Base-by-base conservation (phyloP, 1,139 yeast genomes). In the Kazachstania sp. region DNA sequence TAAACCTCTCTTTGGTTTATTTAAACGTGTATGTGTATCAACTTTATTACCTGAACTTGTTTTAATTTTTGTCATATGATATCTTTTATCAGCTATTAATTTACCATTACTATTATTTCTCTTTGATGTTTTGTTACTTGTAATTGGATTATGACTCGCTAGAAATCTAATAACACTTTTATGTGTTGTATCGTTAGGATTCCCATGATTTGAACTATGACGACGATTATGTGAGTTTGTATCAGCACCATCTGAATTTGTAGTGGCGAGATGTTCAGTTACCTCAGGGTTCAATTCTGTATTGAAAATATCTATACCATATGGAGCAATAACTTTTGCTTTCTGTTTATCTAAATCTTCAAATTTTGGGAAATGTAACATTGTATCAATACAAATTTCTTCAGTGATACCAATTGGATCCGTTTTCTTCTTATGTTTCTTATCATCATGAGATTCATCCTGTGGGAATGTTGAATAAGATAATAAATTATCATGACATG, bases 401-500 rank as follows among this genome's bases (percentile, higher is more conserved):
- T 69, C 72, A 13, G 65, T 58, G 4, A 66, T 52, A 7, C 65
- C 65, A 15, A 53, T 54, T 20, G 49, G 51, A 31, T 53, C 58
- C 2, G 43, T 42, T 15, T 46, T 48, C n/a, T 45, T 39, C 6
- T 46, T 45, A 9, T 20, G 20, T 9, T 38, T 38, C 4, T 15
- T 44, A 29, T n/a, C 45, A 30, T n/a, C 26, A 34, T 15, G 29
- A 11, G 11, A n/a, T 3, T 45, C 44, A 1, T 43, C 42, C 19
- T 45, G 49, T 11, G 40, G 8, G 2, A 49, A 54, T 13, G 65
- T 76, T 53, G 83, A 77, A 49, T 78, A 74, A 20, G 79, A 78
- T 37, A 83, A 63, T 44, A 83, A 62, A 56, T 83, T 81, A 53
- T 81, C 84, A 51, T 78, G 74, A 0, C 74, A 72, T 56, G 85